Percentiles rank a stretch among this genome's conserved stretches.
Conservation (phyloP, 2,329 filamentous ascomycete species). For the Claviceps quebecensis region DNA sequence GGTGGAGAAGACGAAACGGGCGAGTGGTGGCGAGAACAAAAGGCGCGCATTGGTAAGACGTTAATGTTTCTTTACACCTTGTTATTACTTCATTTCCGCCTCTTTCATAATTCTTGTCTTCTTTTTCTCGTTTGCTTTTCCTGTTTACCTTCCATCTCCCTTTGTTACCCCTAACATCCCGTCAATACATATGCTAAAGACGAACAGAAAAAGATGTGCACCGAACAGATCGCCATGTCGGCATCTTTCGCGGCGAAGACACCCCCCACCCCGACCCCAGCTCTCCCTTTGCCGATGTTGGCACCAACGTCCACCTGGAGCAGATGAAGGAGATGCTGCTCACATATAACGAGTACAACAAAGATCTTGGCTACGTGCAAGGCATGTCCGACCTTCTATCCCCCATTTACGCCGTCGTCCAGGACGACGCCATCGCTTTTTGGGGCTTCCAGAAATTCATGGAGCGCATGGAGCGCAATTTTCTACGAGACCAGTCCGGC, state of each 20-base stretch:
- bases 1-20: conserved; percentile 66
- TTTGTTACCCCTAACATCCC: not conserved
- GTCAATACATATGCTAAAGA: conserved; percentile 8
- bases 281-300: conserved; percentile 81
- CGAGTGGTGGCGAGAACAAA: conserved; percentile 96
- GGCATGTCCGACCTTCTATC: conserved; percentile 96
- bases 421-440: conserved; percentile 93
- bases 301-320: conserved; percentile 94
- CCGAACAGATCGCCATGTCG: conserved; percentile 83
- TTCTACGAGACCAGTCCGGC: conserved; percentile 85
- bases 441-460: conserved; percentile 96
- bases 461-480: conserved; percentile 96
- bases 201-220: conserved; percentile 91
- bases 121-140: not conserved
- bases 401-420: conserved; percentile 91
- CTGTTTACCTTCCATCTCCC: not conserved
- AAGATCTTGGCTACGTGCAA: conserved; percentile 89
- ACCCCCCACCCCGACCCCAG: conserved; percentile 92
- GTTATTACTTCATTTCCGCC: not conserved
- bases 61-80: not conserved
- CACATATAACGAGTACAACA: conserved; percentile 97
- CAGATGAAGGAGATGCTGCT: conserved; percentile 99
- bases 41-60: conserved; percentile 72
- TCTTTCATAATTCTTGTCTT: not conserved
- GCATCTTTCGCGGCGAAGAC: conserved; percentile 93